Evolutionary conservation across 23 red algal species (phyloP).

Genomic region (Gracilariopsis chorda): DNA sequence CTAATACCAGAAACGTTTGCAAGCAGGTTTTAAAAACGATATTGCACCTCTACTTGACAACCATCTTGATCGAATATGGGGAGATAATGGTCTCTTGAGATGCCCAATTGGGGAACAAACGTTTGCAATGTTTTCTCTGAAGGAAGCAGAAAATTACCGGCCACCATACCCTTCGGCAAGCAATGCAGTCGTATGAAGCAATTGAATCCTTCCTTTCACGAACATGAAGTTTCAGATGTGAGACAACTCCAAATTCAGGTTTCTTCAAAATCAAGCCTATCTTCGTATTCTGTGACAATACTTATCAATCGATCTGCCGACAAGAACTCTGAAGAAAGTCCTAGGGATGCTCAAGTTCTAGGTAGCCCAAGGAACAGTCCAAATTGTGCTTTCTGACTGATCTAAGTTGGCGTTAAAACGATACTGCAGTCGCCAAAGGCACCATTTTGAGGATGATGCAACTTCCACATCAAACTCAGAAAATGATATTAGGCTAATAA

Average conservation of each 20-base stretch:
- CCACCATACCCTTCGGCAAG: not conserved
- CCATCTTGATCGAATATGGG: constrained; percentile 36
- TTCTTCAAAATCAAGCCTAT: constrained; percentile 35
- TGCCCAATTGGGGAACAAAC: not conserved
- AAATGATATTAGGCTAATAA: not conserved
- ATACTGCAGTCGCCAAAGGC: constrained; percentile 20
- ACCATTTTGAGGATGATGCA: constrained; percentile 19
- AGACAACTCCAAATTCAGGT: constrained; percentile 18
- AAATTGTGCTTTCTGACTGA: constrained; percentile 45
- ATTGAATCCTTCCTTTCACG: not conserved
- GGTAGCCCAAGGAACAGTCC: not conserved
- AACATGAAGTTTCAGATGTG: constrained; percentile 20
- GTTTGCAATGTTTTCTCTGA: constrained; percentile 23
- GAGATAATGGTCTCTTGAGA: not conserved
- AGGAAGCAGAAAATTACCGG: constrained; percentile 26
- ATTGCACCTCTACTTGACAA: constrained; percentile 44
- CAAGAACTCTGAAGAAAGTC: too few species aligned
- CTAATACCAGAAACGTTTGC: constrained; percentile 61
- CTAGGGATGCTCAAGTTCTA: too few species aligned
- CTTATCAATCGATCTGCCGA: not conserved
- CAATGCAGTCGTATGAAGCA: not conserved
- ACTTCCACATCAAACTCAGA: not conserved
- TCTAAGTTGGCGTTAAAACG: constrained; percentile 23
- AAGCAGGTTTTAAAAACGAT: constrained; percentile 44
- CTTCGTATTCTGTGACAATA: constrained; percentile 28